phyloP scores from a whole-genome alignment of 305 asterid species.

The Fraxinus sp. region DNA sequence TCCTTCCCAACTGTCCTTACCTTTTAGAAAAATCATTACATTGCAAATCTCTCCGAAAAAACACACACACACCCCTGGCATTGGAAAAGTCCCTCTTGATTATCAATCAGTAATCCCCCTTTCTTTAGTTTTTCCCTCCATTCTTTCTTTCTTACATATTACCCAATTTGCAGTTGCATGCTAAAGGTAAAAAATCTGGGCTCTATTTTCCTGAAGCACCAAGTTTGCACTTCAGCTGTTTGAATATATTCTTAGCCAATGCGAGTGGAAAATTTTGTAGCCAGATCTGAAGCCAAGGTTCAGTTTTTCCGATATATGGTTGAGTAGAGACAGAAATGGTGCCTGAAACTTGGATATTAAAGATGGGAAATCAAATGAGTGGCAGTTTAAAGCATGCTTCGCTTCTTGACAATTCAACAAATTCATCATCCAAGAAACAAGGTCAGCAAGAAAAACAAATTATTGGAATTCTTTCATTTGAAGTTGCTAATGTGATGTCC shows the following conservation, averaged over 20 bases:
- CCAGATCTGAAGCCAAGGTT: constrained; percentile 47
- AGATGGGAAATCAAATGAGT: constrained; percentile 91
- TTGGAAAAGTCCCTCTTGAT: constrained; percentile 5
- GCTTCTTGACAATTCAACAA: constrained; percentile 55
- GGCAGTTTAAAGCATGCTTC: constrained; percentile 70
- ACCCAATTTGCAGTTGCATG: not conserved
- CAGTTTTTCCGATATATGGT: constrained; percentile 21
- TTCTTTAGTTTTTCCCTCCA: constrained; percentile 26
- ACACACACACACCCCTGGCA: not conserved
- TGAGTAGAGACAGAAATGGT: constrained; percentile 58
- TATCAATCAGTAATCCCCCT: constrained; percentile 29
- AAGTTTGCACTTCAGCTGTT: not conserved
- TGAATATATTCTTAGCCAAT: not conserved
- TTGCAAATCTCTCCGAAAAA: constrained; percentile 24
- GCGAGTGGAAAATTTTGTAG: constrained; percentile 11
- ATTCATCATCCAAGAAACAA: constrained; percentile 38
- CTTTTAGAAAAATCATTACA: constrained; percentile 18
- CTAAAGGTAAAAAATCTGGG: not conserved
- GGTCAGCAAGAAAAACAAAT: constrained; percentile 40
- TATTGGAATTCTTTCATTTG: constrained; percentile 84
- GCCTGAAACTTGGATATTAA: constrained; percentile 84
- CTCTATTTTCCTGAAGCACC: not conserved
- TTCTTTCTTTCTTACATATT: constrained; percentile 20
- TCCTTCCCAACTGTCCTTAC: constrained; percentile 33
- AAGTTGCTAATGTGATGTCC: constrained; percentile 94